Evolutionary conservation across 2,329 filamentous ascomycete genomes (phyloP).

Genomic region (Exutisphaerella laricina): DNA sequence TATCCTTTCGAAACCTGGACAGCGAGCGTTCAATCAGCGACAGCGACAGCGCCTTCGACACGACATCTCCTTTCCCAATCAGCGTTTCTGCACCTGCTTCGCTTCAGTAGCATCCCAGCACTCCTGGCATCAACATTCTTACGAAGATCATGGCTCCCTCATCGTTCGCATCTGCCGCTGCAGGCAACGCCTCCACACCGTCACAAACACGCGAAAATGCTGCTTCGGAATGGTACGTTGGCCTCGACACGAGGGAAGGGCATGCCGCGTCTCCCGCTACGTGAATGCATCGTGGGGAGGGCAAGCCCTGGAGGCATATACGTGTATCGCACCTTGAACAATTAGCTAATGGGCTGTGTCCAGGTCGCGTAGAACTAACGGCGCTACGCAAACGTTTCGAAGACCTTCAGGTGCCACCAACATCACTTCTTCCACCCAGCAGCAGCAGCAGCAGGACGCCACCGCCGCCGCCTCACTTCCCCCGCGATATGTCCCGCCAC

Average conservation of each 20-base stretch:
- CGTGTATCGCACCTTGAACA: too few species aligned
- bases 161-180: constrained; percentile 48
- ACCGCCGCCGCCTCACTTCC: constrained; percentile 24
- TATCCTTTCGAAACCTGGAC: too few species aligned
- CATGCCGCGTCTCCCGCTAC: neutral
- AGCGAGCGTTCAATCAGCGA: too few species aligned
- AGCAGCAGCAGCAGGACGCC: too few species aligned
- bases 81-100: too few species aligned
- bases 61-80: too few species aligned
- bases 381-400: constrained; percentile 62
- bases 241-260: neutral
- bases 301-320: too few species aligned
- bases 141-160: constrained; percentile 39
- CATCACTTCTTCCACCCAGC: constrained; percentile 41
- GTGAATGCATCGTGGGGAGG: too few species aligned
- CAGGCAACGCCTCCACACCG: constrained; percentile 37
- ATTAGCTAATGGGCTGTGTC: constrained; percentile 11
- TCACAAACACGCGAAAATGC: constrained; percentile 39
- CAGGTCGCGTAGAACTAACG: constrained; percentile 61
- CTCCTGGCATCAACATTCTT: neutral
- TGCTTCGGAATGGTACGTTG: constrained; percentile 43
- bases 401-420: constrained; percentile 57
- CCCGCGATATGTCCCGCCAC: constrained; percentile 55
- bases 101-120: constrained; percentile 7
- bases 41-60: too few species aligned